Percentiles rank a stretch among this genome's conserved stretches.
These are phyloP conservation scores for Globisporangium splendens DNA, from an alignment of 352 stramenopile genomes.

Conservation along the genomic window DNA sequence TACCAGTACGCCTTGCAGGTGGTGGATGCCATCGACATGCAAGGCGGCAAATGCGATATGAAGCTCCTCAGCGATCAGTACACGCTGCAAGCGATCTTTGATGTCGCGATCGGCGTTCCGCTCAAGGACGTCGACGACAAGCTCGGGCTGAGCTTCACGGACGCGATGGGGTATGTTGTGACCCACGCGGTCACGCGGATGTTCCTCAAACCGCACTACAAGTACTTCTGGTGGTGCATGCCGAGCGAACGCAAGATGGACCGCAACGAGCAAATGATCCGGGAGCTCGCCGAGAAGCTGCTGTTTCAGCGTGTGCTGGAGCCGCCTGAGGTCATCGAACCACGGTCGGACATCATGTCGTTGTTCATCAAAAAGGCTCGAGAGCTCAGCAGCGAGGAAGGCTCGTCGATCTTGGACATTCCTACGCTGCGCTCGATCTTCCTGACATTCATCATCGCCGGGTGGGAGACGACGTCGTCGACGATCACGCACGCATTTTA, in stretches of 20 bases:
- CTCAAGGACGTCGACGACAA: background rate
- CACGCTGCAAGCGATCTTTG: constrained; percentile 7
- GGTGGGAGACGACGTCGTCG: background rate
- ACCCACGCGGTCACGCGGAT: background rate
- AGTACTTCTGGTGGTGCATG: constrained; percentile 51
- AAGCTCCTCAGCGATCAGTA: background rate
- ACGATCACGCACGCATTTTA: constrained; percentile 38
- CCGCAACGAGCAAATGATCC: background rate
- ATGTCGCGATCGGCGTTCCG: constrained; percentile 4
- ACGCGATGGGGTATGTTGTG: background rate
- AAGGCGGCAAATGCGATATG: constrained; percentile 3
- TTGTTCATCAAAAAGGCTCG: constrained; percentile 51
- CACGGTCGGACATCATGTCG: constrained; percentile 32
- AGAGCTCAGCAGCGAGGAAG: constrained; percentile 16
- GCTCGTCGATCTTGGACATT: background rate
- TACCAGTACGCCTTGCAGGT: constrained; percentile 3
- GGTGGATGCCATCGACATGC: background rate
- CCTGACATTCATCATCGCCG: background rate
- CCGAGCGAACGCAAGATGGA: too few relatives aligned
- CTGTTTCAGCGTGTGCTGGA: background rate
- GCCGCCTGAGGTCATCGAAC: background rate
- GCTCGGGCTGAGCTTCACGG: constrained; percentile 14
- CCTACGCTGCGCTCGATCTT: constrained; percentile 1
- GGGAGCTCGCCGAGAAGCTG: background rate
- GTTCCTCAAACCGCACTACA: constrained; percentile 46